These are phyloP conservation scores for Earliella scabrosa DNA, from an alignment of 1,284 basidiomycete genomes.

Conservation along the genomic window DNA sequence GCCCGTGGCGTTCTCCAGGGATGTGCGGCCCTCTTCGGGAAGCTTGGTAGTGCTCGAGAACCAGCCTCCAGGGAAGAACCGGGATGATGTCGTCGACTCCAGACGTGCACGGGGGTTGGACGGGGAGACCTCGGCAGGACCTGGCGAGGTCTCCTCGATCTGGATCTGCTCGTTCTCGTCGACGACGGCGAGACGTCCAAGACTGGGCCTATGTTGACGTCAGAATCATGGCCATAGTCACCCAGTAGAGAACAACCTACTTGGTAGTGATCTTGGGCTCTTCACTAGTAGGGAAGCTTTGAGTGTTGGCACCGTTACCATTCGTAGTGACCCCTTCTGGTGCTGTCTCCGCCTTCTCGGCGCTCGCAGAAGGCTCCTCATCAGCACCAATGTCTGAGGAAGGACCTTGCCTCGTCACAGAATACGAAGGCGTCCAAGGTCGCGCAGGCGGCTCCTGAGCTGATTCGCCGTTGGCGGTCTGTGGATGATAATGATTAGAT, in stretches of 20 bases:
- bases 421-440: conserved; percentile 34
- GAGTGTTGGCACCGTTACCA: conserved; percentile 18
- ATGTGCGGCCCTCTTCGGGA: conserved; percentile 46
- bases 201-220: conserved; percentile 29
- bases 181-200: conserved; percentile 31
- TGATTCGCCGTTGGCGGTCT: background rate
- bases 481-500: background rate
- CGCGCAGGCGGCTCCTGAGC: conserved; percentile 17
- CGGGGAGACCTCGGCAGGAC: conserved; percentile 25
- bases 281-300: conserved; percentile 33
- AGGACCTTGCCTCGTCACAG: conserved; percentile 40
- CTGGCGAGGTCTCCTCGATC: conserved; percentile 18
- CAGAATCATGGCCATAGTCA: too few species aligned
- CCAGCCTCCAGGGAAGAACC: conserved; percentile 62
- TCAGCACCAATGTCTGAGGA: conserved; percentile 17
- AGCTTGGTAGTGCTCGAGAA: conserved; percentile 44
- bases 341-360: conserved; percentile 4
- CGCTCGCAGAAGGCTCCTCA: background rate
- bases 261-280: conserved; percentile 30
- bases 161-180: conserved; percentile 29
- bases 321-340: conserved; percentile 5
- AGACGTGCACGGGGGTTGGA: conserved; percentile 42
- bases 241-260: too few species aligned
- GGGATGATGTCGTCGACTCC: conserved; percentile 56
- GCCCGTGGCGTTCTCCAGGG: conserved; percentile 54